Evolutionary conservation across 169 alveolate species (phyloP).

Genomic region (Eimeria maxima): DNA sequence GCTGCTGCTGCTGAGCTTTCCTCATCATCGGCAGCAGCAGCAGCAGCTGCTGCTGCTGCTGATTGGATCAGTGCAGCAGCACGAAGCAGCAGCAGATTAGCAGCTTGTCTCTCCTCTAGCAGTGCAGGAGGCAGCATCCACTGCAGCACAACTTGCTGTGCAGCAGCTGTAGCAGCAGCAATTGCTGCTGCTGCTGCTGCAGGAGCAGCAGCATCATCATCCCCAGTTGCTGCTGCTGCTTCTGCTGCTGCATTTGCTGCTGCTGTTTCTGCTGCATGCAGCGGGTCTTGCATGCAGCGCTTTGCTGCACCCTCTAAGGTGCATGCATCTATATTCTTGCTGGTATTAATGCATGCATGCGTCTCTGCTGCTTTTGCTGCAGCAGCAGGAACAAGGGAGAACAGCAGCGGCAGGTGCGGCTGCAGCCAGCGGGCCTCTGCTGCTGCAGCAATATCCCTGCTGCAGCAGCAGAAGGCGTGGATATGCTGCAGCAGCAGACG

Average conservation of each 20-base stretch:
- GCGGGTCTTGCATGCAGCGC: constrained; percentile 22
- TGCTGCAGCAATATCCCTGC: neutral
- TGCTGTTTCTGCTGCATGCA: constrained; percentile 28
- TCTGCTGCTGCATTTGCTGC: neutral
- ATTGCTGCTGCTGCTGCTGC: constrained; percentile 3
- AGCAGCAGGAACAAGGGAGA: neutral
- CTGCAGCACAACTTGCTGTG: neutral
- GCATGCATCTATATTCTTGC: neutral
- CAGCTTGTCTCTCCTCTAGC: constrained; percentile 17
- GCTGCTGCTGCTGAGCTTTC: constrained; percentile 41
- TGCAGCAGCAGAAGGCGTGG: constrained; percentile 12
- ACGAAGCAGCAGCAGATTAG: constrained; percentile 32
- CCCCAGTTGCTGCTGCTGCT: neutral
- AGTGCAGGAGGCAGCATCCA: constrained; percentile 22
- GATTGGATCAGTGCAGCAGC: neutral
- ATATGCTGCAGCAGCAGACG: constrained; percentile 18
- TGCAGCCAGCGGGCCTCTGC: too few relatives aligned
- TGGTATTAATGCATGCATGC: neutral
- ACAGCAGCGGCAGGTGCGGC: constrained; percentile 44
- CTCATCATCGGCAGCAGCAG: neutral
- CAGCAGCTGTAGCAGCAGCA: neutral
- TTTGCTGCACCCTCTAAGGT: neutral
- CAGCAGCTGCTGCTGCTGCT: constrained; percentile 25
- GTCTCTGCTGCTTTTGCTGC: neutral
- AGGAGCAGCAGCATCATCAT: neutral